Conservation (phyloP, 805 yeast genomes). For the Cyberlindnera bimundalis region DNA sequence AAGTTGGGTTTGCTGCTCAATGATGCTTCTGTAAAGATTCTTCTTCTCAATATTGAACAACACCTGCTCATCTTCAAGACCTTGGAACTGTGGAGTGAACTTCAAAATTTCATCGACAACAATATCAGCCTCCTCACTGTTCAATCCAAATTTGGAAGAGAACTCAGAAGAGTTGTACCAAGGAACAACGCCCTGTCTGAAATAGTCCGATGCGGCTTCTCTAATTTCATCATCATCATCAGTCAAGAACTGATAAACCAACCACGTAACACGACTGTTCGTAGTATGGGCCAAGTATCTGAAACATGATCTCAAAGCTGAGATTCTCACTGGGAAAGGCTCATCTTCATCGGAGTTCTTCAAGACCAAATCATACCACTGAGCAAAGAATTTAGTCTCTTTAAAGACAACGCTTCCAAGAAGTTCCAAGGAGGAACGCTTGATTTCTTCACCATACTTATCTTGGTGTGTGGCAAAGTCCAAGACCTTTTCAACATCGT, state of each 20-base stretch:
- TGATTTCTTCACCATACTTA: slow-evolving; percentile 42
- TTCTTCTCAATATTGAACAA: slow-evolving; percentile 66
- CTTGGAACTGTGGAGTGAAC: slow-evolving; percentile 19
- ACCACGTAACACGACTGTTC: slow-evolving; percentile 22
- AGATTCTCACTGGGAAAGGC: slow-evolving; percentile 43
- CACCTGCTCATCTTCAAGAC: slow-evolving; percentile 29
- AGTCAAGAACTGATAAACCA: slow-evolving; percentile 38
- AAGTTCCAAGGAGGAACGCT: slow-evolving; percentile 46
- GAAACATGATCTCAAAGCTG: slow-evolving; percentile 42
- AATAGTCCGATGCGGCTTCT: slow-evolving; percentile 39
- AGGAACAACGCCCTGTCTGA: slow-evolving; percentile 37
- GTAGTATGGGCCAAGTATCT: slow-evolving; percentile 23
- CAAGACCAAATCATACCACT: slow-evolving; percentile 15
- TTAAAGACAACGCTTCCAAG: slow-evolving; percentile 42
- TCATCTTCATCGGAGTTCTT: slow-evolving; percentile 35
- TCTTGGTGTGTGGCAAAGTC: slow-evolving; percentile 31
- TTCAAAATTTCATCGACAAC: slow-evolving; percentile 16
- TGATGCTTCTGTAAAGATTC: slow-evolving; percentile 59
- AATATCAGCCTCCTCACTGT: slow-evolving; percentile 7
- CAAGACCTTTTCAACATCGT: slow-evolving; percentile 25
- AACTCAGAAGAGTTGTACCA: slow-evolving; percentile 31
- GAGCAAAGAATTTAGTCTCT: slow-evolving; percentile 28
- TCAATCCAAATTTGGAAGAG: slow-evolving; percentile 11
- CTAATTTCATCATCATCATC: slow-evolving; percentile 73
- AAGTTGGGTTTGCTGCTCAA: slow-evolving; percentile 29